phyloP scores from a whole-genome alignment of 2,329 filamentous ascomycete species.

The Microdochium nivale region DNA sequence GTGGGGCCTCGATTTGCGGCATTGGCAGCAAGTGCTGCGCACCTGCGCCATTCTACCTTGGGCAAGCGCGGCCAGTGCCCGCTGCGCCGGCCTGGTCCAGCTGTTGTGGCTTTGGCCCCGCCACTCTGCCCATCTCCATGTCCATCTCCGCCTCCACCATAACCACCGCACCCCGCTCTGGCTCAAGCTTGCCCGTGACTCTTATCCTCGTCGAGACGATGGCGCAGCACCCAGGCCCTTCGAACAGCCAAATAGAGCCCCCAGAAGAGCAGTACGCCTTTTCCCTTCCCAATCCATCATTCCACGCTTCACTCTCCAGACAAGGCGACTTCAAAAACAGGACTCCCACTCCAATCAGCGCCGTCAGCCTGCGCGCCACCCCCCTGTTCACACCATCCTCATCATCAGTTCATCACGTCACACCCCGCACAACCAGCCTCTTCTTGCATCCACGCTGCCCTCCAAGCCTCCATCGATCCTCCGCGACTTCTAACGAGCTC shows the following conservation, averaged over 20 bases:
- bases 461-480: neutral
- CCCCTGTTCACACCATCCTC: no score
- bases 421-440: neutral
- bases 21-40: neutral
- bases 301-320: neutral
- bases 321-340: neutral
- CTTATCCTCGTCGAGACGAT: constrained; percentile 6
- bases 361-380: no score
- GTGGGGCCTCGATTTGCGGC: neutral
- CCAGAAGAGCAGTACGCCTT: neutral
- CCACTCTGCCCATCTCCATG: neutral
- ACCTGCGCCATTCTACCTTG: no score
- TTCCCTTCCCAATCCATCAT: neutral
- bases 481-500: neutral
- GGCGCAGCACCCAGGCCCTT: constrained; percentile 9
- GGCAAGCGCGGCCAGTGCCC: no score
- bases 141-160: constrained; percentile 3
- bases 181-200: neutral
- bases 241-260: neutral
- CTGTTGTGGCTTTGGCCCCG: neutral
- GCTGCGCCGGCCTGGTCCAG: neutral
- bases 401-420: neutral
- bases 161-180: constrained; percentile 6
- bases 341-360: no score
- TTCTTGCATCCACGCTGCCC: neutral